A percentile compares a stretch with the other conserved stretches of the same genome.
Evolutionary conservation across 2,329 filamentous ascomycete species (phyloP).

Genomic region (Scedosporium apiospermum): DNA sequence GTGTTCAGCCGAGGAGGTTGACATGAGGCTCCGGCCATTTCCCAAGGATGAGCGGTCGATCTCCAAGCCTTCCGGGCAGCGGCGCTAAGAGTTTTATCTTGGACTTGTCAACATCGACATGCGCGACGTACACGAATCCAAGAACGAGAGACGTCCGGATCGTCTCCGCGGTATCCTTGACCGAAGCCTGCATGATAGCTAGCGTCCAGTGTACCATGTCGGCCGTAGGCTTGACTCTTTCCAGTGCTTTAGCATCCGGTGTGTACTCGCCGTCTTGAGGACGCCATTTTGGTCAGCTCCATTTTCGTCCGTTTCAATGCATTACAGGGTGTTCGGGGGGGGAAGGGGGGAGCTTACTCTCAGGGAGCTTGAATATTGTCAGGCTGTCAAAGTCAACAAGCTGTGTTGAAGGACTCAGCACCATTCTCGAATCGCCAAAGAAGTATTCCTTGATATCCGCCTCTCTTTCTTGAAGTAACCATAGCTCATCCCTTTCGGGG

Average conservation of each 20-base stretch:
- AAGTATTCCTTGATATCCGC: constrained; percentile 85
- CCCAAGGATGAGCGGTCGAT: constrained; percentile 73
- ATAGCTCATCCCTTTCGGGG: constrained; percentile 62
- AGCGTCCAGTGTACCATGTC: constrained; percentile 73
- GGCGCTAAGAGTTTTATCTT: constrained; percentile 77
- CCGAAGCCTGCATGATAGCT: constrained; percentile 70
- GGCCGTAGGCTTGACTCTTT: constrained; percentile 54
- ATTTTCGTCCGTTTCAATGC: not conserved
- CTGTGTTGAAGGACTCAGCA: constrained; percentile 80
- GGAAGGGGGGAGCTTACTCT: constrained; percentile 44
- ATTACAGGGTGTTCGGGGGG: too few relatives aligned
- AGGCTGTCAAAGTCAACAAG: constrained; percentile 69
- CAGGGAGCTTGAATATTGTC: constrained; percentile 60
- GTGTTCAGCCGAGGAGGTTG: constrained; percentile 52
- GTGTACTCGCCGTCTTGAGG: constrained; percentile 14
- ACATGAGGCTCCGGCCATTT: constrained; percentile 79
- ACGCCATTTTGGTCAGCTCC: not conserved
- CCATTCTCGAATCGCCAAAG: constrained; percentile 70
- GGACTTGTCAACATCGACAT: constrained; percentile 77
- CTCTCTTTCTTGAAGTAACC: constrained; percentile 65
- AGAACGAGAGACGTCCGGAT: constrained; percentile 76
- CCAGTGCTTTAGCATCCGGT: constrained; percentile 34
- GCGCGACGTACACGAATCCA: constrained; percentile 87
- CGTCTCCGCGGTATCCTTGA: constrained; percentile 58
- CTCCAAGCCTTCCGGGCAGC: constrained; percentile 70